Evolutionary conservation across 768 basidiomycete genomes (phyloP), one percentile per base, ranked within the genome.

Genomic region (Mycena rebaudengoi): DNA sequence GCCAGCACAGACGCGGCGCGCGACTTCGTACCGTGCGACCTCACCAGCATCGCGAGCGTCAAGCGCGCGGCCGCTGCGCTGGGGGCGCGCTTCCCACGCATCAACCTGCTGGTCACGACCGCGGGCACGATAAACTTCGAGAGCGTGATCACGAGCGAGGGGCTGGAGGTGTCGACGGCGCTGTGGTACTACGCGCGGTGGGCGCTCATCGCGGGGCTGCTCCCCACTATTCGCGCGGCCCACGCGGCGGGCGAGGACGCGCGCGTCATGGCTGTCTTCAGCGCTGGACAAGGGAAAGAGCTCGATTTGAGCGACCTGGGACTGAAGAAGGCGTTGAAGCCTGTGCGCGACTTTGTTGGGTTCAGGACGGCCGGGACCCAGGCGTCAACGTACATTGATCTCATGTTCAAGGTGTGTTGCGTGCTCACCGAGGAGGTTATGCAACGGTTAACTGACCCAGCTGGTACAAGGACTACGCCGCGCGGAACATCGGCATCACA

Each of bases 161-260:
- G 75, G 23, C 54, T 73, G 49, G 77, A 79, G 69, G 75, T 76
- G 64, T 77, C 78, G 61, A 58, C 78, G 20, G 75, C 74, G 25
- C 40, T 79, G 66, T 72, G 76, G 43, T 78, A 78, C 60, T 80
- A 81, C 62, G 67, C 75, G 51, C 65, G 78, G 23, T 79, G 74
- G 75, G 75, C 76, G 64, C 77, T 80, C 67, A 67, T 74, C 45
- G 54, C 72, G 46, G 80, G 78, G 43, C 68, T 81, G 14, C 60
- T 76, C 13, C 77, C 77, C 10, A 40, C 72, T 11, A 66, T 81
- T 28, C 66, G 64, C 44, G 74, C 69, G 49, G 78, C 78, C 26
- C 72, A 70, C 45, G 76, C 72, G 10, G 70, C 70, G 6, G 76
- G 76, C 20, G 75, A 80, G 60, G 79, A 79, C 52, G 78, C 77